These are phyloP conservation scores for Podaxis sp. DNA, from an alignment of 768 basidiomycete species.

Conservation along the genomic window DNA sequence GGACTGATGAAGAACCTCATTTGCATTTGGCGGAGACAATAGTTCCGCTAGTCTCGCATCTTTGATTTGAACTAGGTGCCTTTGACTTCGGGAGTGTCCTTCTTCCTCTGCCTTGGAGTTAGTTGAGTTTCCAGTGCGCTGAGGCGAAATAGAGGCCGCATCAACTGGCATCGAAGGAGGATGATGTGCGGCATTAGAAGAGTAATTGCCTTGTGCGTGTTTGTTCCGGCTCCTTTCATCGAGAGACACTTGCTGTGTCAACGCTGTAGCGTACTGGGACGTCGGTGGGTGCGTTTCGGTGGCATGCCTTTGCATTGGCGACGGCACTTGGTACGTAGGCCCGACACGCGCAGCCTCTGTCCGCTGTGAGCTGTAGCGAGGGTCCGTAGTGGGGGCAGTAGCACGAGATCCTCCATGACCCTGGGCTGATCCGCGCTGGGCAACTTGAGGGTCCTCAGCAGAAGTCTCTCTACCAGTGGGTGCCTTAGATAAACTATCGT, in stretches of 20 bases:
- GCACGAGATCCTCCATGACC: neutral
- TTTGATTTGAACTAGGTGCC: neutral
- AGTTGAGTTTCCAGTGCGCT: slow-evolving; percentile 5
- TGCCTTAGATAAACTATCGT: neutral
- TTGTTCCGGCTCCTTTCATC: slow-evolving; percentile 7
- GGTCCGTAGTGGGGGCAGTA: neutral
- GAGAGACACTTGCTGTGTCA: neutral
- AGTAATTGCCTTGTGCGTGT: neutral
- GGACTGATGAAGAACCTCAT: slow-evolving; percentile 6
- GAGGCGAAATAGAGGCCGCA: slow-evolving; percentile 7
- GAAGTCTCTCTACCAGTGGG: neutral
- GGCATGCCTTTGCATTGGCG: neutral
- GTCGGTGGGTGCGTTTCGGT: neutral
- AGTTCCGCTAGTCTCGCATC: slow-evolving; percentile 11
- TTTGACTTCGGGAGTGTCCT: neutral
- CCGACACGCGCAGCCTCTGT: neutral
- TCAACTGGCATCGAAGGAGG: neutral
- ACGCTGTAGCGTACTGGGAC: neutral
- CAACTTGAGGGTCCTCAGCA: neutral
- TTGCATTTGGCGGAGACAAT: neutral
- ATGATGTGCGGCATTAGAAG: neutral
- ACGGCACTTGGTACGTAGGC: neutral
- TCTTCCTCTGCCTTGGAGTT: slow-evolving; percentile 4
- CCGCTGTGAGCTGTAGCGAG: neutral
- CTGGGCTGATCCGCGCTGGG: neutral